These are phyloP conservation scores for Alternaria ventricosa DNA, from an alignment of 2,329 filamentous ascomycete species.

Conservation along the genomic window DNA sequence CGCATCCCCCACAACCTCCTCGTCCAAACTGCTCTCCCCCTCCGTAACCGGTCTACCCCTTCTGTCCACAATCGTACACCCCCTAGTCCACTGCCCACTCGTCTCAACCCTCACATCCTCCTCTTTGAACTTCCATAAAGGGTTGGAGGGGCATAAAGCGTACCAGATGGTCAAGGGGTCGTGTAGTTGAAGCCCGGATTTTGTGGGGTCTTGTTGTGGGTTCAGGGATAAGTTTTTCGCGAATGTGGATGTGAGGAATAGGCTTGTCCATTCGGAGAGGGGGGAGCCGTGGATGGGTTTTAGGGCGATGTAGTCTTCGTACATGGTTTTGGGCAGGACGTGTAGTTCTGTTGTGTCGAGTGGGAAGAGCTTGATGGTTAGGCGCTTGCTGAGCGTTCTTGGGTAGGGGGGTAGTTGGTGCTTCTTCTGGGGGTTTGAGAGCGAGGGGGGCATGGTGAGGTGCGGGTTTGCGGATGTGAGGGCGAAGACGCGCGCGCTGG, in stretches of 20 bases:
- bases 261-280: slow-evolving; percentile 53
- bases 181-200: slow-evolving; percentile 53
- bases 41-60: slow-evolving; percentile 63
- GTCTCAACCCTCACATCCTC: slow-evolving; percentile 91
- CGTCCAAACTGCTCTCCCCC: slow-evolving; percentile 37
- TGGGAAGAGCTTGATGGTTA: slow-evolving; percentile 57
- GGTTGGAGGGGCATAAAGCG: slow-evolving; percentile 24
- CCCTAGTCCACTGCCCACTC: slow-evolving; percentile 89
- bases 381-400: slow-evolving; percentile 45
- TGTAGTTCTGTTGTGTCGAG: slow-evolving; percentile 57
- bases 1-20: slow-evolving; percentile 70
- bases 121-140: slow-evolving; percentile 46
- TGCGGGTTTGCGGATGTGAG: slow-evolving; percentile 65
- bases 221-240: slow-evolving; percentile 53
- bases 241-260: slow-evolving; percentile 56
- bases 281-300: slow-evolving; percentile 46
- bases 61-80: slow-evolving; percentile 85
- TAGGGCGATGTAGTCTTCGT: slow-evolving; percentile 36
- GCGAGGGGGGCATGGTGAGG: slow-evolving; percentile 76
- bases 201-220: slow-evolving; percentile 41
- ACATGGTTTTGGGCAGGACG: slow-evolving; percentile 50
- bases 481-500: slow-evolving; percentile 57
- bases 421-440: slow-evolving; percentile 53
- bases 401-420: slow-evolving; percentile 49
- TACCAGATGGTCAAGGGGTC: slow-evolving; percentile 55